Evolutionary conservation across 2,329 filamentous ascomycete species (phyloP), one percentile per base, ranked within the genome.

Genomic region (Didymella pinodella): DNA sequence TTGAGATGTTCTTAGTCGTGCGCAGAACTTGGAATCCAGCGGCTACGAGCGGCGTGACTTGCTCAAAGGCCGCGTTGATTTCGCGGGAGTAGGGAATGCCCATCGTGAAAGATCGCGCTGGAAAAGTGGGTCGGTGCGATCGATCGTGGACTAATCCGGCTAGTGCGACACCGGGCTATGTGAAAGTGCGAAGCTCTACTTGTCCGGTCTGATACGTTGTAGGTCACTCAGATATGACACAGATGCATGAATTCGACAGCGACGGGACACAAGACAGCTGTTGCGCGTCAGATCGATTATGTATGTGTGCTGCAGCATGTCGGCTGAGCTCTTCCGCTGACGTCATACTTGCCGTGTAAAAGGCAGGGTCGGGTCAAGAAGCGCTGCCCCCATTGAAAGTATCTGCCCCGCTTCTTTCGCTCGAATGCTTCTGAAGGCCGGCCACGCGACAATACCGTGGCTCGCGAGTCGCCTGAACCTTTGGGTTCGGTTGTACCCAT

Each of bases 21-120:
- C 78, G 75, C 2, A 84, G 74, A 26, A 84, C 79, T 62, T 82
- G 73, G 72, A 80, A 84, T 25, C 79, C 81, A 0, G 78, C 78
- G 1, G 79, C 80, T 3, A 84, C 82, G 4, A 85, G 79, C 0
- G 83, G 82, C 0, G 81, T 83, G 28, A 85, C 82, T 72, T 84
- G 80, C 59, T 82, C 79, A 68, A 84, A 83, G 36, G 82, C 82
- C 2, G 79, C 73, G 65, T 83, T 79, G 64, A 84, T 84, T 61
- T 84, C 77, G 65, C 78, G 79, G 14, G 80, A 83, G 72, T 83
- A 84, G 1, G 82, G 83, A 50, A 84, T 79, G 12, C 82, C 82
- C 82, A 84, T 84, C n/a, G 36, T 20, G 18, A 40, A 11, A 18
- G 32, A 22, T 22, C 22, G 22, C 22, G 32, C 12, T 14, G 10